Conservation (phyloP, 2,329 filamentous ascomycete species). For the Aspergillus bombycis region DNA sequence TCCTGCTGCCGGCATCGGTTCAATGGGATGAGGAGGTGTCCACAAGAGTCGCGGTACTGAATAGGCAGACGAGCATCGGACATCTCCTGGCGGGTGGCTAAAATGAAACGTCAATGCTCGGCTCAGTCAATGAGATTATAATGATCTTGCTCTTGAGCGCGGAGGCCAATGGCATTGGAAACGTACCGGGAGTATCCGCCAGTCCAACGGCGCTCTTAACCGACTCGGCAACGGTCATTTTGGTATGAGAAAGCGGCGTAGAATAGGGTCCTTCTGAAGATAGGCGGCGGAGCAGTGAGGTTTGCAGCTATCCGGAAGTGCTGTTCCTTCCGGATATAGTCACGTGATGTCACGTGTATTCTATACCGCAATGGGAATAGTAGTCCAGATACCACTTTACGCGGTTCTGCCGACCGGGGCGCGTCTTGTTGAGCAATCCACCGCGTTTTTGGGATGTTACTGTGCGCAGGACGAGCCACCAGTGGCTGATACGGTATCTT, state of each 20-base stretch:
- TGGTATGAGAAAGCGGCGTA: slow-evolving; percentile 22
- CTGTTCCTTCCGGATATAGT: slow-evolving; percentile 30
- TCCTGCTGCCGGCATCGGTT: slow-evolving; percentile 92
- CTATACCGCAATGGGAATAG: slow-evolving; percentile 26
- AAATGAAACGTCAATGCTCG: slow-evolving; percentile 18
- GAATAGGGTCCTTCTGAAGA: slow-evolving; percentile 18
- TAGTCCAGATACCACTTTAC: slow-evolving; percentile 41
- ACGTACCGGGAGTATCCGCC: slow-evolving; percentile 43
- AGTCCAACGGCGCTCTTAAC: slow-evolving; percentile 54
- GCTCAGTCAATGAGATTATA: slow-evolving; percentile 11
- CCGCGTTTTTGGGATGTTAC: slow-evolving; percentile 32
- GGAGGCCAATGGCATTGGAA: slow-evolving; percentile 28
- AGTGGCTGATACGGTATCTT: slow-evolving; percentile 31
- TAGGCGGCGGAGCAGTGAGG: slow-evolving; percentile 26
- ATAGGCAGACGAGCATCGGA: slow-evolving; percentile 84
- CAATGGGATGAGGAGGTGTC: slow-evolving; percentile 88
- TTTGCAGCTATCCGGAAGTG: slow-evolving; percentile 32
- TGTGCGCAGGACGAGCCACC: slow-evolving; percentile 32
- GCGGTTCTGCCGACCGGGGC: slow-evolving; percentile 32
- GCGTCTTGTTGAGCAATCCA: slow-evolving; percentile 35
- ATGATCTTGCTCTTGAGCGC: slow-evolving; percentile 11
- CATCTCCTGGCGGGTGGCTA: slow-evolving; percentile 76
- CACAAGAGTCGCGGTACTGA: slow-evolving; percentile 93
- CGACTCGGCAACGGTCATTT: slow-evolving; percentile 52
- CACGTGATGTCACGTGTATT: slow-evolving; percentile 33